phyloP scores from a whole-genome alignment of 2,329 filamentous ascomycete genomes.

The Epichloe sibirici region DNA sequence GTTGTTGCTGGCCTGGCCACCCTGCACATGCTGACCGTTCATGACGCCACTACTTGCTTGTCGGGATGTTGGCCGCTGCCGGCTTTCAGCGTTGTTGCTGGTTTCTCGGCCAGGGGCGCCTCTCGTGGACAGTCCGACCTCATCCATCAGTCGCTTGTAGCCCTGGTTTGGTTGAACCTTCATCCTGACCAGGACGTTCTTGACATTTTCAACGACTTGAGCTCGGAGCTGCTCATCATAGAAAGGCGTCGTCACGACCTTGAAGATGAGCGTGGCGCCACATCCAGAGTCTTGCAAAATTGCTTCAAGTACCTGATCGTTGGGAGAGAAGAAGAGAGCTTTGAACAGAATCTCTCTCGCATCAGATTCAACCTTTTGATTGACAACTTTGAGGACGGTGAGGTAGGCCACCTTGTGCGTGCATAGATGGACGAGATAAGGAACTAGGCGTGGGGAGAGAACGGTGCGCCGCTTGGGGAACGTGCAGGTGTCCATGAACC shows the following conservation, averaged over 20 bases:
- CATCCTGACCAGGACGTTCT: constrained; percentile 74
- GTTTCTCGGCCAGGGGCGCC: constrained; percentile 33
- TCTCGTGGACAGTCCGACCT: constrained; percentile 76
- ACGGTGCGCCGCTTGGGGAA: constrained; percentile 87
- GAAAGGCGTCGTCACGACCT: constrained; percentile 94
- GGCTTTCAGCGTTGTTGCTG: constrained; percentile 33
- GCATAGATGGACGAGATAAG: constrained; percentile 87
- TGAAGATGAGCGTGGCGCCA: constrained; percentile 93
- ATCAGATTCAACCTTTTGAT: constrained; percentile 88
- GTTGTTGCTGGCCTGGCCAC: constrained; percentile 18
- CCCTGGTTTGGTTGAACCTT: constrained; percentile 91
- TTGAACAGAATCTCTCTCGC: constrained; percentile 82
- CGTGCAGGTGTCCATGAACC: constrained; percentile 96
- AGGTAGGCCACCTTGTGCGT: constrained; percentile 98
- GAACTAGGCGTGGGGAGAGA: constrained; percentile 80
- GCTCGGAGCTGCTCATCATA: constrained; percentile 83
- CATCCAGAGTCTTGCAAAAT: constrained; percentile 87
- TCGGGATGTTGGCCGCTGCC: constrained; percentile 43
- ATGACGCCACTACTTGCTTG: constrained; percentile 29
- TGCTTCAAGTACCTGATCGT: constrained; percentile 76
- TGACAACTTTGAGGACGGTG: constrained; percentile 95
- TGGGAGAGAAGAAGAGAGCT: constrained; percentile 82
- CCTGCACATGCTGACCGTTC: constrained; percentile 29
- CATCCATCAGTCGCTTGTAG: constrained; percentile 98
- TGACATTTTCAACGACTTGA: constrained; percentile 85